These are phyloP conservation scores for Biscogniauxia mediterranea DNA, from an alignment of 2,329 filamentous ascomycete genomes.

Conservation along the genomic window DNA sequence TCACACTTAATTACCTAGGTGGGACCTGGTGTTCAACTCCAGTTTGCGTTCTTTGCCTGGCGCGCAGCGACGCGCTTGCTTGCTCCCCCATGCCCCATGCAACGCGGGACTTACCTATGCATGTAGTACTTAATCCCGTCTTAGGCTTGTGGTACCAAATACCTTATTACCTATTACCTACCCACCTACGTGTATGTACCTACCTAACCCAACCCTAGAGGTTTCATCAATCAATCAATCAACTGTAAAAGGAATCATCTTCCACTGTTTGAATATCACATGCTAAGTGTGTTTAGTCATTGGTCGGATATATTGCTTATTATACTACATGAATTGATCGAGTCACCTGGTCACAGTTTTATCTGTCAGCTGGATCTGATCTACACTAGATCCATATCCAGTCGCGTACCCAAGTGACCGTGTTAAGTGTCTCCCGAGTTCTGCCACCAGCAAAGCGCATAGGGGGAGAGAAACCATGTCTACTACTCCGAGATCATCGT, in stretches of 20 bases:
- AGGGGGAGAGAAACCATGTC: constrained; percentile 16
- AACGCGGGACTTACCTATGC: too few species aligned
- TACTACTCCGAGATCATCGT: constrained; percentile 26
- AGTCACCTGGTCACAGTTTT: not conserved
- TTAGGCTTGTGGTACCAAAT: too few species aligned
- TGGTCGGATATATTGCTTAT: not conserved
- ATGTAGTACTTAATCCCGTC: too few species aligned
- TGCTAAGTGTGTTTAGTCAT: not conserved
- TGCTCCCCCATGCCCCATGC: too few species aligned
- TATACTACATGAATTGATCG: not conserved
- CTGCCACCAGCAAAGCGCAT: too few species aligned
- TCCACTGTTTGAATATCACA: not conserved
- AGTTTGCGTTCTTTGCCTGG: constrained; percentile 6
- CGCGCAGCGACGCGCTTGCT: constrained; percentile 25
- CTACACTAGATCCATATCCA: not conserved
- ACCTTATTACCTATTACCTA: too few species aligned
- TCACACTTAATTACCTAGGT: not conserved
- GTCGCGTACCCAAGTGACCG: not conserved
- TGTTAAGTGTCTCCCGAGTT: too few species aligned
- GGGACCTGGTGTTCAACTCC: too few species aligned
- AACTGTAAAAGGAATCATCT: too few species aligned
- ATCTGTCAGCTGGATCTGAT: not conserved
- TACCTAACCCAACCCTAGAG: too few species aligned
- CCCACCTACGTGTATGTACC: too few species aligned
- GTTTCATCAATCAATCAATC: too few species aligned